These are phyloP conservation scores for Aaosphaeria pasadenensis DNA, from an alignment of 2,329 filamentous ascomycete species.

Conservation along the genomic window DNA sequence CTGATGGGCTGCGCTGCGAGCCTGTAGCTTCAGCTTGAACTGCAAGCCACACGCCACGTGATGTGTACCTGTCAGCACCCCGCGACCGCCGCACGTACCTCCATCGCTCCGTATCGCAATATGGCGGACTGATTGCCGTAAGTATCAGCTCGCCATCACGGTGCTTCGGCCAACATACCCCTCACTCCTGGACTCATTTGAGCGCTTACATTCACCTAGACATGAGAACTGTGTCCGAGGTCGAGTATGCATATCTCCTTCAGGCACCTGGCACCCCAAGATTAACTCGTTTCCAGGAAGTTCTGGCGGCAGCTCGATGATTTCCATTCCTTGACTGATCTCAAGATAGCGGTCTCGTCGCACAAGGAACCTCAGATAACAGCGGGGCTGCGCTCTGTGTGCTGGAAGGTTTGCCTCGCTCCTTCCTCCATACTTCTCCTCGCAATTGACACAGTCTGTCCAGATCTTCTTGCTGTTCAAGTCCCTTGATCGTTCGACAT, in stretches of 20 bases:
- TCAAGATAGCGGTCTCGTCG: constrained; percentile 36
- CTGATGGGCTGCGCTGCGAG: too few relatives aligned
- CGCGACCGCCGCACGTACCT: too few relatives aligned
- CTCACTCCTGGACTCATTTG: constrained; percentile 1
- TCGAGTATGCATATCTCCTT: constrained; percentile 20
- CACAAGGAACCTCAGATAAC: constrained; percentile 38
- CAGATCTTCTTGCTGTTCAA: constrained; percentile 81
- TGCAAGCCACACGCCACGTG: neutral
- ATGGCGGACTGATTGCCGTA: neutral
- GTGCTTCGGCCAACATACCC: constrained; percentile 17
- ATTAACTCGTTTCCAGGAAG: constrained; percentile 17
- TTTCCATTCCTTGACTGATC: constrained; percentile 34
- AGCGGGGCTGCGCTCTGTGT: constrained; percentile 77
- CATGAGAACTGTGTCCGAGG: constrained; percentile 32
- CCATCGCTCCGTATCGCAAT: too few relatives aligned
- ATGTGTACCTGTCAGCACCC: too few relatives aligned
- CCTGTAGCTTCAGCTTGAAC: too few relatives aligned
- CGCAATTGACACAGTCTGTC: constrained; percentile 7
- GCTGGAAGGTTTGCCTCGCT: constrained; percentile 72
- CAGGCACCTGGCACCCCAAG: neutral
- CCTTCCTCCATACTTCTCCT: neutral
- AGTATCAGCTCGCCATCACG: constrained; percentile 19
- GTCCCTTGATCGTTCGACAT: constrained; percentile 61
- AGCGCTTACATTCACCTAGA: neutral
- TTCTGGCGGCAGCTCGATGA: constrained; percentile 35